Conservation (phyloP, 164 flowering plant species). For the Vitis amurensis region DNA sequence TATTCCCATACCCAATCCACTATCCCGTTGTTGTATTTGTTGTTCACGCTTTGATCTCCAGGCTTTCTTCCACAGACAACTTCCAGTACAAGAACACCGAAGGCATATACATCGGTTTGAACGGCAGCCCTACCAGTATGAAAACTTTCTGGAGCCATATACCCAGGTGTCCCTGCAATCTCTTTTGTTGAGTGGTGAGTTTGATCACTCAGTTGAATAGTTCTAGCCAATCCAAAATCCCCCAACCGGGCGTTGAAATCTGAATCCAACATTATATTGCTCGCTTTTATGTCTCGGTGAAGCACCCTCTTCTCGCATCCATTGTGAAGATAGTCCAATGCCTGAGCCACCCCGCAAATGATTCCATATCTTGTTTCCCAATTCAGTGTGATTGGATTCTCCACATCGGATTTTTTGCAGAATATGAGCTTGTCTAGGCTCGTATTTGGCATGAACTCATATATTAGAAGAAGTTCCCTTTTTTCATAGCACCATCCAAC, state of each 20-base stretch:
- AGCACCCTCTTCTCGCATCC: conserved; percentile 42
- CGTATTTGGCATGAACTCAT: conserved; percentile 63
- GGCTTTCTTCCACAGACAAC: conserved; percentile 45
- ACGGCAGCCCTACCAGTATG: conserved; percentile 35
- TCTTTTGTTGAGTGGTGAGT: conserved; percentile 43
- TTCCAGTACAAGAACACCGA: conserved; percentile 39
- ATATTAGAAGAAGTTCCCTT: conserved; percentile 52
- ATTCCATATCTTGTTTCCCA: conserved; percentile 51
- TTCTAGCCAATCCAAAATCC: conserved; percentile 51
- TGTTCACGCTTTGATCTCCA: conserved; percentile 8
- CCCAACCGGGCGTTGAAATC: conserved; percentile 42
- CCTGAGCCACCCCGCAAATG: conserved; percentile 41
- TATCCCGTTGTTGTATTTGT: conserved; percentile 17
- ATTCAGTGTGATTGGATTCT: conserved; percentile 9
- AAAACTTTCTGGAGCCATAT: conserved; percentile 56
- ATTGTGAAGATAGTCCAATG: conserved; percentile 46
- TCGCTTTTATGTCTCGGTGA: conserved; percentile 47
- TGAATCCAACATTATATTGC: conserved; percentile 47
- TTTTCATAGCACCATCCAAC: conserved; percentile 69
- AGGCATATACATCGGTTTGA: conserved; percentile 43
- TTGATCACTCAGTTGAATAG: conserved; percentile 16
- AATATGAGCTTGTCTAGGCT: conserved; percentile 59
- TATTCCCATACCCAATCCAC: conserved; percentile 47
- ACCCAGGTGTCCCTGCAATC: conserved; percentile 48
- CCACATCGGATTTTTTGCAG: conserved; percentile 1